Percentiles rank a stretch among this genome's conserved stretches.
Evolutionary conservation across 192 early-diverging fungal genomes (phyloP).

Genomic region (Podila verticillata): DNA sequence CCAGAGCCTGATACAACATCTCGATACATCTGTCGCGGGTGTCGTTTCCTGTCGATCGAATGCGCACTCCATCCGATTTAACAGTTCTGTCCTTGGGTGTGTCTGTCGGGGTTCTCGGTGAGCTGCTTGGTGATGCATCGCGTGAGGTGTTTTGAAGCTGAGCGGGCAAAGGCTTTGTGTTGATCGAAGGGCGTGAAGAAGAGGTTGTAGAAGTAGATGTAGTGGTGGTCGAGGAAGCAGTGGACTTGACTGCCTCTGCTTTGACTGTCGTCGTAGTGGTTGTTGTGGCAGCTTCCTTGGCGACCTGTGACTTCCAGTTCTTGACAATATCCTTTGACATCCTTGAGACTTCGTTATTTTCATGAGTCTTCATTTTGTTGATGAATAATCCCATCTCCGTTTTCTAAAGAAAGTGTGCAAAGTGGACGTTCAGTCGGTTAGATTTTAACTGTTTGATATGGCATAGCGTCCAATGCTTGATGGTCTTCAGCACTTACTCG

Average conservation of each 20-base stretch:
- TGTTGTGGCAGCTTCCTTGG: conserved; percentile 16
- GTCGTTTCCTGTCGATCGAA: conserved; percentile 65
- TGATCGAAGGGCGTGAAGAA: conserved; percentile 17
- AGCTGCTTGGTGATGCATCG: conserved; percentile 30
- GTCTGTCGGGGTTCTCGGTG: conserved; percentile 55
- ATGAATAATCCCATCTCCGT: conserved; percentile 85
- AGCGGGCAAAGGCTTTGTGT: conserved; percentile 25
- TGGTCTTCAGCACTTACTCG: conserved; percentile 47
- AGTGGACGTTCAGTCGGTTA: not conserved
- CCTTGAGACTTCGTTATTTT: conserved; percentile 63
- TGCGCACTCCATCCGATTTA: conserved; percentile 63
- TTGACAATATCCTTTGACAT: conserved; percentile 76
- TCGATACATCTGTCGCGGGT: conserved; percentile 83
- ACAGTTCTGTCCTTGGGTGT: conserved; percentile 64
- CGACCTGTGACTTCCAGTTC: conserved; percentile 87
- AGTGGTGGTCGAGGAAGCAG: conserved; percentile 1
- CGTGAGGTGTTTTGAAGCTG: conserved; percentile 15
- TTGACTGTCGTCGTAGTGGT: conserved; percentile 15
- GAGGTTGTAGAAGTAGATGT: conserved; percentile 4
- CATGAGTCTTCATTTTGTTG: conserved; percentile 75
- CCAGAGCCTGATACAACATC: conserved; percentile 84
- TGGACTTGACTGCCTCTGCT: conserved; percentile 9
- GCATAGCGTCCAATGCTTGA: not conserved
- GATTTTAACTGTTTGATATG: not conserved
- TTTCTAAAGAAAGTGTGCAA: conserved; percentile 52